These are phyloP conservation scores for Waltergamsia citrina DNA, from an alignment of 2,329 filamentous ascomycete species.

Conservation along the genomic window DNA sequence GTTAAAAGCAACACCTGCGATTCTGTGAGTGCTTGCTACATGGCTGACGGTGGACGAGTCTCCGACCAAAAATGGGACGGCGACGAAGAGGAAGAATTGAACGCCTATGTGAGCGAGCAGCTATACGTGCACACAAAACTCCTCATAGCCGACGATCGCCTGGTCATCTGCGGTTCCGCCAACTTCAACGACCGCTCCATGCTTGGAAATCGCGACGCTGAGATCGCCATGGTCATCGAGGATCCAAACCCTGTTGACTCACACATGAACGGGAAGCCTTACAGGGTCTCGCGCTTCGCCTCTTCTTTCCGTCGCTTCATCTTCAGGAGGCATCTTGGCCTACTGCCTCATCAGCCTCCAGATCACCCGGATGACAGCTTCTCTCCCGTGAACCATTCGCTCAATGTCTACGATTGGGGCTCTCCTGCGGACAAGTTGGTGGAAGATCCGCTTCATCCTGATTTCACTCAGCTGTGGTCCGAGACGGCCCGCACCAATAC, in stretches of 20 bases:
- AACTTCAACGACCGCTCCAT: constrained; percentile 59
- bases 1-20: constrained; percentile 56
- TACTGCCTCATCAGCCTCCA: constrained; percentile 65
- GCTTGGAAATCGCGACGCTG: constrained; percentile 74
- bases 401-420: constrained; percentile 67
- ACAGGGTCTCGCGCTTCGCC: constrained; percentile 65
- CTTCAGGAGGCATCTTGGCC: constrained; percentile 85
- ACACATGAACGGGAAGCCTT: constrained; percentile 64
- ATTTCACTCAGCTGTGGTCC: constrained; percentile 66
- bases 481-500: constrained; percentile 68
- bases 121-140: constrained; percentile 59
- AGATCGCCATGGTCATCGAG: constrained; percentile 84
- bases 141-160: constrained; percentile 71
- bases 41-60: constrained; percentile 68
- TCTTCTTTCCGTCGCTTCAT: constrained; percentile 74
- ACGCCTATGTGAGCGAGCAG: constrained; percentile 53
- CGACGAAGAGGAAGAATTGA: constrained; percentile 42
- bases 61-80: constrained; percentile 47
- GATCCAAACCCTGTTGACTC: constrained; percentile 63
- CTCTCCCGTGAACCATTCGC: constrained; percentile 58
- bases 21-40: constrained; percentile 71
- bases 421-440: constrained; percentile 60
- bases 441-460: constrained; percentile 59
- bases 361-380: constrained; percentile 65
- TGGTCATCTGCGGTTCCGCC: constrained; percentile 69